Conservation (phyloP, 2,329 filamentous ascomycete species). For the Corniculantispora saksenae region DNA sequence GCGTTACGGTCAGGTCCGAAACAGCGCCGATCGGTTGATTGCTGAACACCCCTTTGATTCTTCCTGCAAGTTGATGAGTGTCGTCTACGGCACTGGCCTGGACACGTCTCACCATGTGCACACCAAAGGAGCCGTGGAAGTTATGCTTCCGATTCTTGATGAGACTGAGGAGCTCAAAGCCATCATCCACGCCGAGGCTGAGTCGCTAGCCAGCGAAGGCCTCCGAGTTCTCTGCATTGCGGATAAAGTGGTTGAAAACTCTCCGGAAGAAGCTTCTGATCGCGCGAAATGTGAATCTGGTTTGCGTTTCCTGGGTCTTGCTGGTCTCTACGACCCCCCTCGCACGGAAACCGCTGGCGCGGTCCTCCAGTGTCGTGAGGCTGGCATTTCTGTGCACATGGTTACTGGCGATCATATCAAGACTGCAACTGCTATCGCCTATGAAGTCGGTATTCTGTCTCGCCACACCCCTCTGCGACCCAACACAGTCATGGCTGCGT, state of each 20-base stretch:
- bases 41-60: slow-evolving; percentile 75
- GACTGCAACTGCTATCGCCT: slow-evolving; percentile 66
- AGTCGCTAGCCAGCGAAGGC: slow-evolving; percentile 61
- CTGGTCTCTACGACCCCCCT: slow-evolving; percentile 73
- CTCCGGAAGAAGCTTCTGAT: slow-evolving; percentile 41
- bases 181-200: slow-evolving; percentile 50
- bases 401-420: slow-evolving; percentile 69
- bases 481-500: slow-evolving; percentile 60
- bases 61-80: slow-evolving; percentile 73
- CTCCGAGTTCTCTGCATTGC: slow-evolving; percentile 71
- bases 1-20: slow-evolving; percentile 60
- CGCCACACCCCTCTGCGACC: slow-evolving; percentile 36
- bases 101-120: slow-evolving; percentile 46
- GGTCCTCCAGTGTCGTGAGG: slow-evolving; percentile 58
- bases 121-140: slow-evolving; percentile 60
- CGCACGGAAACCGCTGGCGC: slow-evolving; percentile 65
- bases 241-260: slow-evolving; percentile 44
- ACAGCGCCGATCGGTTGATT: slow-evolving; percentile 48
- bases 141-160: slow-evolving; percentile 54
- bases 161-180: slow-evolving; percentile 48
- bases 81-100: slow-evolving; percentile 54
- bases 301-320: slow-evolving; percentile 67
- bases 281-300: slow-evolving; percentile 57
- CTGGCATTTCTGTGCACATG: slow-evolving; percentile 69
- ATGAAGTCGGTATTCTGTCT: slow-evolving; percentile 63